Percentiles rank a stretch among this genome's conserved stretches.
Conservation (phyloP, 2,329 filamentous ascomycete genomes). For the Pseudonectria buxi region DNA sequence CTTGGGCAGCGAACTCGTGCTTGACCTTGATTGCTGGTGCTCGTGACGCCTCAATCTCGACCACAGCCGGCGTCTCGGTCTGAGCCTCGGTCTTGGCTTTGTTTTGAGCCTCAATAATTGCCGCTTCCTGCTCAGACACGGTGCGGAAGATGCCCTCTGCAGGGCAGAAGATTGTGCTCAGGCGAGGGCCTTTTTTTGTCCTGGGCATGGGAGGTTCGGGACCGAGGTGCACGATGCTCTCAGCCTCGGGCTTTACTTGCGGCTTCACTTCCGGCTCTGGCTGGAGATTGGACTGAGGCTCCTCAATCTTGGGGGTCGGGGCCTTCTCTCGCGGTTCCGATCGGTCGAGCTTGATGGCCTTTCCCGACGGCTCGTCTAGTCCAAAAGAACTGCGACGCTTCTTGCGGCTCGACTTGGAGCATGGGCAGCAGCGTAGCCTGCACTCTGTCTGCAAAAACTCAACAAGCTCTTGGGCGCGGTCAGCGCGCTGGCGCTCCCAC, state of each 20-base stretch:
- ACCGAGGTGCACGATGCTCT: conserved; percentile 1
- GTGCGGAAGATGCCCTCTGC: conserved; percentile 58
- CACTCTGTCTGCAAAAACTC: conserved; percentile 74
- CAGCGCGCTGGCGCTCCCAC: conserved; percentile 57
- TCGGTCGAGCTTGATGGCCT: conserved; percentile 31
- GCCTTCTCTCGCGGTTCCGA: conserved; percentile 17
- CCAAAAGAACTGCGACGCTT: conserved; percentile 20
- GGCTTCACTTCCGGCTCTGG: not conserved
- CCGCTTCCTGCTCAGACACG: conserved; percentile 47
- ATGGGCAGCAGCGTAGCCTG: conserved; percentile 59
- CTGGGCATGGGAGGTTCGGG: conserved; percentile 16
- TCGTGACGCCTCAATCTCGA: conserved; percentile 6
- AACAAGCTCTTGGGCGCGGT: conserved; percentile 64
- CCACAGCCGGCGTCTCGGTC: conserved; percentile 10
- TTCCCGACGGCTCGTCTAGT: conserved; percentile 20
- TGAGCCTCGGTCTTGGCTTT: conserved; percentile 14
- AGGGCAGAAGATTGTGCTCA: conserved; percentile 52
- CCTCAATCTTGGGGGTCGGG: conserved; percentile 12
- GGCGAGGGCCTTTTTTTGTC: conserved; percentile 36
- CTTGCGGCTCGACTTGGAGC: conserved; percentile 34
- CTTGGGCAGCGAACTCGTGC: conserved; percentile 19
- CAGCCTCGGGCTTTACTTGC: conserved; percentile 2
- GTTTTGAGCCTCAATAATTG: conserved; percentile 32
- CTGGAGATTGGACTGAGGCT: conserved; percentile 10
- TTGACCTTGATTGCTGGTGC: conserved; percentile 2